Base-by-base conservation (phyloP, 306 rosid genomes). In the Styphnolobium japonicum region DNA sequence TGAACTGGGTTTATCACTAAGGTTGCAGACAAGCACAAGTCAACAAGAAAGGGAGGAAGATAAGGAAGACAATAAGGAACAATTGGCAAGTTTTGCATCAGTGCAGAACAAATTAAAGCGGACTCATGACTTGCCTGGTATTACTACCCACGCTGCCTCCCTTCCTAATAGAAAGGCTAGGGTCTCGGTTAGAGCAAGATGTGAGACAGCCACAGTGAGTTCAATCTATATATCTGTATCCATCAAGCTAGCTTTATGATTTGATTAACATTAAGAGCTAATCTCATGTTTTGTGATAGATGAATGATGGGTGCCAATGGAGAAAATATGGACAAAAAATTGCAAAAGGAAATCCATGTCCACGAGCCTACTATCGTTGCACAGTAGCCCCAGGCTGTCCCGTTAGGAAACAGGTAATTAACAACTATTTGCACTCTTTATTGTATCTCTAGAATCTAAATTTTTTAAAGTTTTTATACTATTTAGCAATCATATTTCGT, bases 291-390 rank as follows among this genome's bases (percentile, higher is more conserved):
- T 40, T 46, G 33, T 51, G 37, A 62, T 18, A 94, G 98, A 89
- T 94, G 97, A 91, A 92, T 27, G 98, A 94, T 85, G 98, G 98
- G 0, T 92, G 98, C 9, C 97, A 92, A 79, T 94, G 98, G 98
- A 89, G 98, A 77, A 94, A 94, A 90, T 94, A 94, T 66, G 98
- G 98, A 18, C 98, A 94, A 68, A 94, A 94, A 86, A 89, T 92
- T 22, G 90, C 98, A 0, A 94, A 94, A 78, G 97, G 95, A 79
- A 94, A 94, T 63, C 98, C 98, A 58, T 94, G 98, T 33, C 98
- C 98, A 2, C 87, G 98, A 58, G 98, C 97, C 6, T 94, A 94
- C 19, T 94, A 94, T 81, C 98, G 98, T 40, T 94, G 98, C 66
- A 94, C 98, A 0, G 97, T 92, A 9, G 94, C 91, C 2, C 88